Evolutionary conservation across 2,329 filamentous ascomycete genomes (phyloP).

Genomic region (Beauveria sp.): DNA sequence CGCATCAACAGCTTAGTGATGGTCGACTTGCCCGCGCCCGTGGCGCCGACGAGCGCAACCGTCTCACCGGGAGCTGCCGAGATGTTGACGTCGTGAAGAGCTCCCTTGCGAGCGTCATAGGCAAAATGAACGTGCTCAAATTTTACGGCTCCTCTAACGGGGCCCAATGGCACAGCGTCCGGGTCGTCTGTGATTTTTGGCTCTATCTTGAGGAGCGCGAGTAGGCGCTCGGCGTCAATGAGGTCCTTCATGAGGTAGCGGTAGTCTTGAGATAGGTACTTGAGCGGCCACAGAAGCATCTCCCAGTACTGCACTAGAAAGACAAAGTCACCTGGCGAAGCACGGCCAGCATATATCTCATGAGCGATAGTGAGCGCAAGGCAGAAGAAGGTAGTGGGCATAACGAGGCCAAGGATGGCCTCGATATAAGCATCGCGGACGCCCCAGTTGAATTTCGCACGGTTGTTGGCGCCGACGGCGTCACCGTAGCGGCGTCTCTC

Average conservation of each 20-base stretch:
- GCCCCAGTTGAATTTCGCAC: slow-evolving; percentile 16
- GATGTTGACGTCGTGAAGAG: slow-evolving; percentile 34
- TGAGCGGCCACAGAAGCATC: slow-evolving; percentile 27
- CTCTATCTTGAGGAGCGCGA: slow-evolving; percentile 29
- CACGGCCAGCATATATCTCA: slow-evolving; percentile 26
- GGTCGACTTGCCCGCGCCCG: slow-evolving; percentile 41
- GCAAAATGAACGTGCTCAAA: not conserved
- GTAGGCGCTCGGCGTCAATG: slow-evolving; percentile 38
- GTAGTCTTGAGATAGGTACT: slow-evolving; percentile 29
- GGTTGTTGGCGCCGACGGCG: slow-evolving; percentile 19
- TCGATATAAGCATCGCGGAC: slow-evolving; percentile 18
- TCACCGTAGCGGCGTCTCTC: slow-evolving; percentile 21
- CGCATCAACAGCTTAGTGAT: slow-evolving; percentile 42
- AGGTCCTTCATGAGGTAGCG: slow-evolving; percentile 38
- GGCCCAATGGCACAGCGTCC: slow-evolving; percentile 25
- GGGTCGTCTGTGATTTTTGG: slow-evolving; percentile 32
- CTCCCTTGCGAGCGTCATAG: slow-evolving; percentile 29
- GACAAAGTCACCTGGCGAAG: slow-evolving; percentile 51
- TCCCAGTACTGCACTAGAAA: slow-evolving; percentile 55
- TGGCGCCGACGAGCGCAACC: slow-evolving; percentile 38
- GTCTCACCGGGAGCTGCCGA: slow-evolving; percentile 35
- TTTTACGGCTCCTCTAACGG: not conserved
- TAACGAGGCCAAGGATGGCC: slow-evolving; percentile 31
- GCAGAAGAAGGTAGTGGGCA: slow-evolving; percentile 33
- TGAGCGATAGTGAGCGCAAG: slow-evolving; percentile 37